Evolutionary conservation across 2,329 filamentous ascomycete genomes (phyloP).

Genomic region (Boeremia exigua): DNA sequence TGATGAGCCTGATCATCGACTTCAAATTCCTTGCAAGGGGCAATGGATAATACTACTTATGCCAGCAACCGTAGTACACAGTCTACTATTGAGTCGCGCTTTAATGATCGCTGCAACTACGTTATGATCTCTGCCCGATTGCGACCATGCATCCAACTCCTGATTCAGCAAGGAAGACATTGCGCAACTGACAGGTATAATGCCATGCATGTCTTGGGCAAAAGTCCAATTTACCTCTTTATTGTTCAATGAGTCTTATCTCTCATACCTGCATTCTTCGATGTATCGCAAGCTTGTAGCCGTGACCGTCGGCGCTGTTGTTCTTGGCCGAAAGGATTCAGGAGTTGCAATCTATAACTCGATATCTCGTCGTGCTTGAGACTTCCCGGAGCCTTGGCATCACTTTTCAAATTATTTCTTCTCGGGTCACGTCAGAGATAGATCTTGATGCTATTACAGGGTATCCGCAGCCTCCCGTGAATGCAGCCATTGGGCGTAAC

Average conservation of each 20-base stretch:
- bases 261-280: background rate
- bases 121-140: background rate
- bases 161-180: background rate
- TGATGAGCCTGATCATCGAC: background rate
- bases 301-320: background rate
- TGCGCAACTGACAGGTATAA: background rate
- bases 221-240: background rate
- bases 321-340: background rate
- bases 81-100: background rate
- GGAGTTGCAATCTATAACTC: background rate
- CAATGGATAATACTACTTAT: background rate
- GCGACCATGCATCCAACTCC: background rate
- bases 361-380: background rate
- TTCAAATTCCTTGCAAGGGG: background rate
- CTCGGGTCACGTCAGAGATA: slow-evolving; percentile 8
- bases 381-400: background rate
- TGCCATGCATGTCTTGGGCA: background rate
- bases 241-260: background rate
- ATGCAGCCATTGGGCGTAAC: background rate
- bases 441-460: background rate
- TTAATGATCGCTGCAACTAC: background rate
- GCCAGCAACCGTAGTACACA: too few relatives aligned
- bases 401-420: background rate
- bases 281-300: background rate
- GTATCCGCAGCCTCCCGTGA: background rate